Percentiles rank a stretch among this genome's conserved stretches.
These are phyloP conservation scores for Agrostemma githago DNA, from an alignment of 148 eudicot genomes.

Conservation along the genomic window DNA sequence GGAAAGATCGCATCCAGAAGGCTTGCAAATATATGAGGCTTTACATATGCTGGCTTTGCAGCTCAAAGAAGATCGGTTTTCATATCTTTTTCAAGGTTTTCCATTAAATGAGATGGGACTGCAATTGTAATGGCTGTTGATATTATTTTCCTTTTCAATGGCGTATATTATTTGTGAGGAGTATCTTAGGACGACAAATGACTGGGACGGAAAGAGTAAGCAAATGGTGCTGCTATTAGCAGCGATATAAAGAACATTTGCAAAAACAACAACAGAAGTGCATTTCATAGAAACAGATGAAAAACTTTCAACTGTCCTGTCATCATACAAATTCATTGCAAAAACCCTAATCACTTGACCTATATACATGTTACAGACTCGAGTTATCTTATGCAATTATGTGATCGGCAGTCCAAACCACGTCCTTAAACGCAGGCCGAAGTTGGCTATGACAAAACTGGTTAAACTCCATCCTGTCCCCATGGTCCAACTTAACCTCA, in stretches of 20 bases:
- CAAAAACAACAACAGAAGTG: background rate
- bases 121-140: conserved; percentile 7
- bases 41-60: conserved; percentile 40
- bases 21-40: conserved; percentile 34
- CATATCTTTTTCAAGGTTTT: conserved; percentile 8
- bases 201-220: too few species aligned
- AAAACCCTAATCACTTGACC: background rate
- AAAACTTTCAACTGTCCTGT: background rate
- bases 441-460: conserved; percentile 56
- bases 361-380: background rate
- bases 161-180: too few species aligned
- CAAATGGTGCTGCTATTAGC: too few species aligned
- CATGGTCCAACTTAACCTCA: conserved; percentile 56
- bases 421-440: conserved; percentile 57
- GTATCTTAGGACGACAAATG: too few species aligned
- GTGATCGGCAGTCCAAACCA: conserved; percentile 39
- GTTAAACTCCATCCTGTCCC: conserved; percentile 61
- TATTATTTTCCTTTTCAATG: background rate
- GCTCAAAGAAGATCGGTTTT: conserved; percentile 33
- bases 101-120: conserved; percentile 12
- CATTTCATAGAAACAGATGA: background rate
- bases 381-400: background rate
- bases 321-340: background rate
- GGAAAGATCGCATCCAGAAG: conserved; percentile 43
- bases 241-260: too few species aligned